Percentiles rank a stretch among this genome's conserved stretches.
phyloP scores from a whole-genome alignment of 2,329 filamentous ascomycete genomes.

The Xylariaceae sp. region DNA sequence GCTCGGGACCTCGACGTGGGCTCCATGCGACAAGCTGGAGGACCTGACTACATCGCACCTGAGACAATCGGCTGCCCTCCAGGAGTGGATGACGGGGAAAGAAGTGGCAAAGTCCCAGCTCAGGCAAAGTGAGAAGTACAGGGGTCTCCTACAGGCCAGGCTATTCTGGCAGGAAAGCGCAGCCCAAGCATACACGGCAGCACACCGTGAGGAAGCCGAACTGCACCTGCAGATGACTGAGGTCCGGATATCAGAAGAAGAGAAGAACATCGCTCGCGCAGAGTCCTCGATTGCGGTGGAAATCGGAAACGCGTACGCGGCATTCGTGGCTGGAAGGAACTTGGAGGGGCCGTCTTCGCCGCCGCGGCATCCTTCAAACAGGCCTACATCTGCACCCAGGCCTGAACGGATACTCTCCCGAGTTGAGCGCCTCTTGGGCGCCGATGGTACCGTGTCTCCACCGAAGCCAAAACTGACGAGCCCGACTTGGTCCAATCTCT shows the following conservation, averaged over 20 bases:
- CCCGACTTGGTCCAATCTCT: too few species aligned
- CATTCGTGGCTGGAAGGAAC: conserved; percentile 9
- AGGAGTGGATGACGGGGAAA: conserved; percentile 8
- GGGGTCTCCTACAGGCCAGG: conserved; percentile 3
- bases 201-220: conserved; percentile 5
- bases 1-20: not conserved
- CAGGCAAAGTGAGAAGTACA: conserved; percentile 3
- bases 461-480: not conserved
- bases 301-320: conserved; percentile 9
- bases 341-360: conserved; percentile 10
- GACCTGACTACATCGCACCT: conserved; percentile 8
- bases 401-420: too few species aligned
- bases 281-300: conserved; percentile 9
- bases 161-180: conserved; percentile 4
- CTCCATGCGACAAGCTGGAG: not conserved
- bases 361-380: too few species aligned
- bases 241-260: not conserved
- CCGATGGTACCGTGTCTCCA: conserved; percentile 15
- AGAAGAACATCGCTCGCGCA: conserved; percentile 1
- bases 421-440: conserved; percentile 12
- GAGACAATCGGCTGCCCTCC: conserved; percentile 10
- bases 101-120: conserved; percentile 8
- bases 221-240: conserved; percentile 2
- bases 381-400: too few species aligned
- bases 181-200: conserved; percentile 1